Conservation (phyloP, 2,329 filamentous ascomycete genomes). For the Aspergillus floridensis region DNA sequence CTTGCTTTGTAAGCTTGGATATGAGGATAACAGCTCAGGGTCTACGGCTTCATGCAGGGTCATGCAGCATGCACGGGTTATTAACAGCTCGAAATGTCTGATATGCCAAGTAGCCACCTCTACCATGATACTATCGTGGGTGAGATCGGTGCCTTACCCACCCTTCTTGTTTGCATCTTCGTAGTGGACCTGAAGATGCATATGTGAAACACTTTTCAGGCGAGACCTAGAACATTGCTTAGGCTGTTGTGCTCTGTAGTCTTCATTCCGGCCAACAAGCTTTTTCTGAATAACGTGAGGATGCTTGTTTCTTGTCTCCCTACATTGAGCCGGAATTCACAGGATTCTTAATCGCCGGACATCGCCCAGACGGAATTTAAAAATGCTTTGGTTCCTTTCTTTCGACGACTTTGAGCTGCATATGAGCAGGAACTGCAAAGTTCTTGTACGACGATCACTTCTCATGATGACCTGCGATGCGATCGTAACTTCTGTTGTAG, state of each 20-base stretch:
- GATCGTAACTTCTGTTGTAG: no score
- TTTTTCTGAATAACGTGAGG: neutral
- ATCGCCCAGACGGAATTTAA: no score
- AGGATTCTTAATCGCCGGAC: no score
- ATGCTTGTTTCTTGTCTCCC: neutral
- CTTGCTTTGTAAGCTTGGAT: neutral
- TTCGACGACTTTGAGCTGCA: no score
- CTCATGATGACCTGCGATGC: no score
- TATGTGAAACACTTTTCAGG: slow-evolving; percentile 11
- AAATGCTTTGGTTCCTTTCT: no score
- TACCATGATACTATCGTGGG: neutral
- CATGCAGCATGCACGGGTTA: neutral
- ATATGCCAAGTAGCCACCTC: neutral
- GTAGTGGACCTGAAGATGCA: neutral
- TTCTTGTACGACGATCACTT: no score
- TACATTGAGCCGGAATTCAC: no score
- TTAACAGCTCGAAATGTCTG: neutral
- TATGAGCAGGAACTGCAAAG: no score
- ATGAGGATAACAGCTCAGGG: neutral
- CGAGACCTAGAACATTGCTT: neutral
- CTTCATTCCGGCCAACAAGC: slow-evolving; percentile 1
- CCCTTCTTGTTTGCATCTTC: slow-evolving; percentile 1
- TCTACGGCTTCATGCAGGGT: neutral
- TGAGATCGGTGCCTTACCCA: neutral
- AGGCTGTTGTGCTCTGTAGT: neutral